These are phyloP conservation scores for Fusarium chlamydosporum DNA, from an alignment of 2,329 filamentous ascomycete genomes.

Conservation along the genomic window DNA sequence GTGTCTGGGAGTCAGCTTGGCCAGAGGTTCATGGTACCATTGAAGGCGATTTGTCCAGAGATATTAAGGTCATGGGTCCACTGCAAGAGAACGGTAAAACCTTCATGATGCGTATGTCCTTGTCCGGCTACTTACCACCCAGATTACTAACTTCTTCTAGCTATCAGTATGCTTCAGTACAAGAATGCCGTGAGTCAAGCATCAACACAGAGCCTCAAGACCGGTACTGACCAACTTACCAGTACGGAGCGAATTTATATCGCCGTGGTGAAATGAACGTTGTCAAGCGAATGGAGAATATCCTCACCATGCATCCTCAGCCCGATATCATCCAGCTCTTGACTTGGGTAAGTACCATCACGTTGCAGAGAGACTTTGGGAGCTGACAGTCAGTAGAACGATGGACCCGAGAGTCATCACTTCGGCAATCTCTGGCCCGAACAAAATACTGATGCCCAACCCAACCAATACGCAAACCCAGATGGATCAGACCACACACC, in stretches of 20 bases:
- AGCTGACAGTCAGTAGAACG: neutral
- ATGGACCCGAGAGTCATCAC: slow-evolving; percentile 4
- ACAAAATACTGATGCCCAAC: slow-evolving; percentile 5
- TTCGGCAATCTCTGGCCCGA: slow-evolving; percentile 12
- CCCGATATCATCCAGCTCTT: neutral
- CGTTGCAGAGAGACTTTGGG: too few species aligned
- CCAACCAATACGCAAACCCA: slow-evolving; percentile 8
- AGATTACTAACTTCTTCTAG: neutral
- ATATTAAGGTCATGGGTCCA: neutral
- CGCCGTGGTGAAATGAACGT: slow-evolving; percentile 4
- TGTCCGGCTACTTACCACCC: rapidly evolving
- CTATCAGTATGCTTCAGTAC: slow-evolving; percentile 5
- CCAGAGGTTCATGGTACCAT: neutral
- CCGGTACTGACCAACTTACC: too few species aligned
- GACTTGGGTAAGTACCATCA: neutral
- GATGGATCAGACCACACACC: neutral
- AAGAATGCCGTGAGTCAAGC: neutral
- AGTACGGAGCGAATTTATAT: neutral
- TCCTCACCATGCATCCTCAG: neutral
- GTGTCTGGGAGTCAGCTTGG: slow-evolving; percentile 4
- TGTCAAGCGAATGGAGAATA: neutral
- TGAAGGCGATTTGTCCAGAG: neutral
- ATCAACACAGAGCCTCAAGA: too few species aligned
- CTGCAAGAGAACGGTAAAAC: neutral
- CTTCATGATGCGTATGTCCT: neutral